phyloP scores from a whole-genome alignment of 257 asterid species.

The Striga asiatica region DNA sequence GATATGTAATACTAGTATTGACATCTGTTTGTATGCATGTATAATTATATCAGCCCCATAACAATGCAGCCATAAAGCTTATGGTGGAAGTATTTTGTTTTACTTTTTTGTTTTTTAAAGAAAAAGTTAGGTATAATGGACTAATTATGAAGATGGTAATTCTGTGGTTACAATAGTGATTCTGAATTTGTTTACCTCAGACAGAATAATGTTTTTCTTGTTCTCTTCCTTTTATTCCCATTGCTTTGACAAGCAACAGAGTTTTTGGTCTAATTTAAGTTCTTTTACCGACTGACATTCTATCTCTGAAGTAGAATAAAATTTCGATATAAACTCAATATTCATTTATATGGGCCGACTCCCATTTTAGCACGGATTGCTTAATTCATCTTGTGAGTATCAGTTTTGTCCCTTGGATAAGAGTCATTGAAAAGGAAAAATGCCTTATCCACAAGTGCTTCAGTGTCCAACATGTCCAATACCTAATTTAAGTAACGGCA shows the following conservation, averaged over 20 bases:
- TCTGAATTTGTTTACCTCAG: neutral
- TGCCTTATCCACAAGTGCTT: neutral
- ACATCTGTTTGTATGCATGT: neutral
- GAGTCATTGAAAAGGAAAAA: neutral
- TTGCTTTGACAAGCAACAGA: too few species aligned
- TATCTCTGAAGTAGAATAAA: neutral
- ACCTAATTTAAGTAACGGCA: neutral
- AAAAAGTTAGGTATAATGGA: neutral
- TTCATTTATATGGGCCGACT: neutral
- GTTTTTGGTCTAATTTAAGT: neutral
- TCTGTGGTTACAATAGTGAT: constrained; percentile 3
- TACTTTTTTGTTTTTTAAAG: neutral
- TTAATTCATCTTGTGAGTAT: neutral
- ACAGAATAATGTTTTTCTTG: neutral
- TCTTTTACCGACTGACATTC: too few species aligned
- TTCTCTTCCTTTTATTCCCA: neutral
- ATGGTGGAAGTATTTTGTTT: constrained; percentile 7
- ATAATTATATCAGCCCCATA: neutral
- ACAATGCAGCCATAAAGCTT: neutral
- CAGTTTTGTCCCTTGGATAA: neutral
- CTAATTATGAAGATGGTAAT: neutral
- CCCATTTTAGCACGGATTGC: neutral
- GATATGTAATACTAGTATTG: neutral
- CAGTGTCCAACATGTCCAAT: neutral
- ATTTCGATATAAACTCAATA: neutral